Percentiles rank a stretch among this genome's conserved stretches.
Conservation (phyloP, 352 stramenopile species). For the Phytophthora megakarya region DNA sequence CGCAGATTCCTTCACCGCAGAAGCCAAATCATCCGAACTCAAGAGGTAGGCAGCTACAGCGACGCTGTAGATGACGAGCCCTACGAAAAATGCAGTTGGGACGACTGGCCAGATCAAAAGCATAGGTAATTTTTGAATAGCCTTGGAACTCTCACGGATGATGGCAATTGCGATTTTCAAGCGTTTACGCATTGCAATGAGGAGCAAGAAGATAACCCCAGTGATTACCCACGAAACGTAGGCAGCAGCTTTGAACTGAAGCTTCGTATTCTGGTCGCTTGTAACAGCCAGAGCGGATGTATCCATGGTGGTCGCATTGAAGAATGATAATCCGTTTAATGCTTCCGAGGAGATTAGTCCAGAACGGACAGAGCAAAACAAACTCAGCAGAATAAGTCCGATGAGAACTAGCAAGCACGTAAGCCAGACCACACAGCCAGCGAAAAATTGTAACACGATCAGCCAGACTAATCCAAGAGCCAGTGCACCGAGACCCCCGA, state of each 20-base stretch:
- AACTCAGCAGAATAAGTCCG: conserved; percentile 65
- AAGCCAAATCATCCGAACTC: conserved; percentile 55
- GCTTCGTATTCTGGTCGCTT: conserved; percentile 42
- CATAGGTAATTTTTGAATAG: conserved; percentile 61
- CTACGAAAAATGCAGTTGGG: conserved; percentile 57
- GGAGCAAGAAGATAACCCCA: conserved; percentile 51
- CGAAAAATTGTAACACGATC: conserved; percentile 78
- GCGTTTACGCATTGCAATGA: conserved; percentile 73
- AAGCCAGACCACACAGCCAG: conserved; percentile 78
- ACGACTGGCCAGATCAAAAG: conserved; percentile 68
- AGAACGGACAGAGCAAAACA: conserved; percentile 76
- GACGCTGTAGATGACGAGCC: conserved; percentile 62
- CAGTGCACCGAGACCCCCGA: conserved; percentile 58
- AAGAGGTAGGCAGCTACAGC: conserved; percentile 60
- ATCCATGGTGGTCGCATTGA: conserved; percentile 46
- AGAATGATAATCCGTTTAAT: conserved; percentile 44
- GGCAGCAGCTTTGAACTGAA: conserved; percentile 69
- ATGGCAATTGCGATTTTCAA: conserved; percentile 74
- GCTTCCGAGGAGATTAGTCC: conserved; percentile 59
- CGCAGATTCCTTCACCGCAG: conserved; percentile 36
- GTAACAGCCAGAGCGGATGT: conserved; percentile 28
- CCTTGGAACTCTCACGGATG: conserved; percentile 70
- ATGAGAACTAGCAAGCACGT: conserved; percentile 71
- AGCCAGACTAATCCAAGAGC: conserved; percentile 73
- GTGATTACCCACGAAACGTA: conserved; percentile 66